phyloP scores from a whole-genome alignment of 2,329 filamentous ascomycete species.

The Aspergillus carbonarius region DNA sequence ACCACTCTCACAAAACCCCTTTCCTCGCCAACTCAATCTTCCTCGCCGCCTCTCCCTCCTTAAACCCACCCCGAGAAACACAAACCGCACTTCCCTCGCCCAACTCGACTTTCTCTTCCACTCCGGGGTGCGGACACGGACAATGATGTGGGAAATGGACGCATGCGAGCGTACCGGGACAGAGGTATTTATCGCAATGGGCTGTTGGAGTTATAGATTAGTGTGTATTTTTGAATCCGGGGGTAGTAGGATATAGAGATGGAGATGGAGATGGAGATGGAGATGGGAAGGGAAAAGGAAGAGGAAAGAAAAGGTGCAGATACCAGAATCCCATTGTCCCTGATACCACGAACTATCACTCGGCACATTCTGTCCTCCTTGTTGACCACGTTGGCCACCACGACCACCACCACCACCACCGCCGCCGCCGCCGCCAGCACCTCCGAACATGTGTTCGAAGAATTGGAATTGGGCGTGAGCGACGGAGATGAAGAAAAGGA shows the following conservation, averaged over 20 bases:
- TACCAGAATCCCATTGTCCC: conserved; percentile 67
- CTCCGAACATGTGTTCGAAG: conserved; percentile 96
- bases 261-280: no score
- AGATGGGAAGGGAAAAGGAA: not conserved
- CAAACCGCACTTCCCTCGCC: conserved; percentile 50
- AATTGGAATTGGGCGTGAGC: conserved; percentile 86
- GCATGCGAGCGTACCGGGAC: conserved; percentile 89
- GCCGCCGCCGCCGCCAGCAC: conserved; percentile 47
- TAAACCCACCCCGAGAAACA: conserved; percentile 50
- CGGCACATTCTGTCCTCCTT: conserved; percentile 70
- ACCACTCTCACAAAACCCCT: conserved; percentile 42
- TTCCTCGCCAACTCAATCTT: conserved; percentile 53
- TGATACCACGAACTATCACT: conserved; percentile 83
- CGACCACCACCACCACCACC: conserved; percentile 45
- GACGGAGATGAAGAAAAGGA: conserved; percentile 60
- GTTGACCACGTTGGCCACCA: conserved; percentile 51
- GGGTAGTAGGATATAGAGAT: no score
- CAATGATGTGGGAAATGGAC: conserved; percentile 97
- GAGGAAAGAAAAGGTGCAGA: no score
- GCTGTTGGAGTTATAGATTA: conserved; percentile 51
- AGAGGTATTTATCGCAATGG: conserved; percentile 90
- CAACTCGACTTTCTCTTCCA: conserved; percentile 74
- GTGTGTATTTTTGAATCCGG: not conserved
- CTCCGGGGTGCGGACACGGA: conserved; percentile 76
- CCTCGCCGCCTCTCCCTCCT: conserved; percentile 46